Conservation (phyloP, 805 yeast species). For the Cephaloascus albidus region DNA sequence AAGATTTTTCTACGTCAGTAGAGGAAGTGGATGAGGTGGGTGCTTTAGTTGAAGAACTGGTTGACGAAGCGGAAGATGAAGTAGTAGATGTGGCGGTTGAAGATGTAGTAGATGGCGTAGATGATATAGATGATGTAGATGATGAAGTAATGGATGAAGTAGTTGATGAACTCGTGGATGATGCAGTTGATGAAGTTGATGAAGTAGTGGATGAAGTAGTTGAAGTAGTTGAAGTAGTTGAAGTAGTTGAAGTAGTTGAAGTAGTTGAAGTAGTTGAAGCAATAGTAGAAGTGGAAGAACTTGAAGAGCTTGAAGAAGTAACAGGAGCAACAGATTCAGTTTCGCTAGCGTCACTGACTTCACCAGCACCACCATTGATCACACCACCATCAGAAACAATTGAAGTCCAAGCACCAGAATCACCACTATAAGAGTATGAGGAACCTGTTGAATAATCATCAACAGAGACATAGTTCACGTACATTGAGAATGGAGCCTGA, state of each 20-base stretch:
- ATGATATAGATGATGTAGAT: conserved; percentile 6
- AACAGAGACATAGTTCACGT: conserved; percentile 49
- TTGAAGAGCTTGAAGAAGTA: background rate
- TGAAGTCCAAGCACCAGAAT: conserved; percentile 50
- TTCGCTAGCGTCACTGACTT: conserved; percentile 17
- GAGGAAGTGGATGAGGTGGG: background rate
- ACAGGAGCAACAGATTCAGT: background rate
- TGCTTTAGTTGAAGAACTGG: background rate
- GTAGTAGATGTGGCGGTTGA: background rate
- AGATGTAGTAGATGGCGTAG: background rate
- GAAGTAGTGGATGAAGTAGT: conserved; percentile 2
- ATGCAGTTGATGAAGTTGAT: background rate
- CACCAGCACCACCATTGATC: conserved; percentile 47
- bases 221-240: background rate
- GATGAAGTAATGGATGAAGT: background rate
- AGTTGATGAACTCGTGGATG: background rate
- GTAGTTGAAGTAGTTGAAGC: background rate
- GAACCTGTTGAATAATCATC: conserved; percentile 63
- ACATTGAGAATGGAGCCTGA: conserved; percentile 61
- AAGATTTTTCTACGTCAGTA: background rate
- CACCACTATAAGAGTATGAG: conserved; percentile 44
- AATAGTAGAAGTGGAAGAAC: background rate
- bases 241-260: background rate
- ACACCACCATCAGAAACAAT: conserved; percentile 48
- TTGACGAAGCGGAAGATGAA: background rate